Base-by-base conservation (phyloP, 2,329 filamentous ascomycete genomes). In the Alternaria postmessia region DNA sequence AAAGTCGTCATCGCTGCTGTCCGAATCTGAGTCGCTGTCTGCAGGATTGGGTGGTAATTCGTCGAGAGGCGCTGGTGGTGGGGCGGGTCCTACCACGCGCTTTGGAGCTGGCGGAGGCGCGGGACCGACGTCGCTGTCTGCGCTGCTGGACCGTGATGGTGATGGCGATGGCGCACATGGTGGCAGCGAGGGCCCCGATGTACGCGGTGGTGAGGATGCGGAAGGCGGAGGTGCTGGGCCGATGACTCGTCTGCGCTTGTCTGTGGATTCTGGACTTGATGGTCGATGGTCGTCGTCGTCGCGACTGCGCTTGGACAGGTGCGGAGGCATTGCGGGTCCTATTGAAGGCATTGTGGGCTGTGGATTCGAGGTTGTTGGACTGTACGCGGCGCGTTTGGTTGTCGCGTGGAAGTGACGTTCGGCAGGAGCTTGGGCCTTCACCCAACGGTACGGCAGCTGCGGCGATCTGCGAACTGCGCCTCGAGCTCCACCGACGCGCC, bases 291-390 rank as follows among this genome's bases (percentile, higher is more conserved):
- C 80, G 32, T 83, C 79, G 59, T 80, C 77, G 65, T 83, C 67
- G 76, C 80, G 80, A 83, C 87, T 79, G 63, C 79, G 73, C 76
- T 86, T 83, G 11, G 83, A 68, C 42, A 90, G 83, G 63, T 91
- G 87, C 5, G 90, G 84, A 12, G 91, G 91, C 24, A 93, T 78
- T 61, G 88, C 83, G 14, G 91, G 91, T 5, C 91, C 90, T 72
- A 92, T 88, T 34, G 87, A 88, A 51, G 88, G 81, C 89, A 92
- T 92, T 20, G 18, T 79, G 71, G 67, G 66, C 42, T 14, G 52
- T 71, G 72, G 78, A 30, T 51, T 52, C 0, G 48, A 30, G 28
- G 28, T 30, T 30, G 28, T 5, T 44, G 30, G 22, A 28, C 18
- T 38, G 24, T 22, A 39, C n/a, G 12, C 49, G 39, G 30, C 49